Conservation (phyloP, 768 basidiomycete genomes). For the Leccinum longicurvipes region DNA sequence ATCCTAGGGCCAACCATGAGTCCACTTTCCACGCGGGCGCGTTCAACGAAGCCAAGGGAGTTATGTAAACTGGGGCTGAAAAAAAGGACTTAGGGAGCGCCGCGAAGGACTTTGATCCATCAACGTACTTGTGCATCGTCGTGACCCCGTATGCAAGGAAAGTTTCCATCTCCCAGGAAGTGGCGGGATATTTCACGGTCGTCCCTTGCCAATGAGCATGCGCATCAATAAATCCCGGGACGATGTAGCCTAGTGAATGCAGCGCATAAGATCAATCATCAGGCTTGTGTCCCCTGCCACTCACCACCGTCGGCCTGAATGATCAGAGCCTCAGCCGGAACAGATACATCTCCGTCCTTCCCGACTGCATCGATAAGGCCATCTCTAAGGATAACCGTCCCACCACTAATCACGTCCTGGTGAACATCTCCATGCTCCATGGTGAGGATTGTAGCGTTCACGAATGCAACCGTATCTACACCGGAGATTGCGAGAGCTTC, state of each 20-base stretch:
- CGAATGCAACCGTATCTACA: constrained; percentile 50
- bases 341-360: constrained; percentile 28
- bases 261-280: not conserved
- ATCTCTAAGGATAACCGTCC: constrained; percentile 49
- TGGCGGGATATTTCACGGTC: constrained; percentile 49
- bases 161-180: constrained; percentile 71
- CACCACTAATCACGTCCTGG: constrained; percentile 50
- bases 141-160: constrained; percentile 78
- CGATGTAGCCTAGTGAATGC: constrained; percentile 47
- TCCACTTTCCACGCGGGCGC: constrained; percentile 66
- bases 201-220: constrained; percentile 74
- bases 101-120: not conserved
- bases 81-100: not conserved
- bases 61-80: constrained; percentile 62
- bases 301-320: constrained; percentile 63
- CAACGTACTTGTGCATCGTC: constrained; percentile 66
- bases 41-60: constrained; percentile 61
- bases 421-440: constrained; percentile 55
- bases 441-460: constrained; percentile 67
- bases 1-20: constrained; percentile 68
- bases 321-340: constrained; percentile 40
- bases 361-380: constrained; percentile 58
- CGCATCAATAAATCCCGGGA: constrained; percentile 73
- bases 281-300: constrained; percentile 6
- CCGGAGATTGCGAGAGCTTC: constrained; percentile 37